These are phyloP conservation scores for Didymellaceae sp. DNA, from an alignment of 2,329 filamentous ascomycete genomes.

Conservation along the genomic window DNA sequence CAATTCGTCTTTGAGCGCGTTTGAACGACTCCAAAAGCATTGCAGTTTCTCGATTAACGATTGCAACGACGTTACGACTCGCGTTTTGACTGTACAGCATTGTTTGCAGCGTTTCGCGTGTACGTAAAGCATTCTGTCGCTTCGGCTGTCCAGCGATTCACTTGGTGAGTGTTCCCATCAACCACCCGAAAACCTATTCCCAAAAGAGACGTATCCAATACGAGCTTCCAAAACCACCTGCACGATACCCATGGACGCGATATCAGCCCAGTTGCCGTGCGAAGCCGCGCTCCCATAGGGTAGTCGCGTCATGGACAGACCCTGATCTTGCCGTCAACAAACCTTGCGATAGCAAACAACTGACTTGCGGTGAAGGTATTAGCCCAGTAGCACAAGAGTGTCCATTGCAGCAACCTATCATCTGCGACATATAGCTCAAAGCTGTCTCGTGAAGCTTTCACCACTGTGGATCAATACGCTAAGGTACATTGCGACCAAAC, in stretches of 20 bases:
- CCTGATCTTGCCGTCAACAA: neutral
- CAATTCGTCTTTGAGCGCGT: constrained; percentile 40
- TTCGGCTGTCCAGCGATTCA: constrained; percentile 23
- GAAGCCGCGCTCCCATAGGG: no score
- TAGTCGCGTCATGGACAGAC: constrained; percentile 28
- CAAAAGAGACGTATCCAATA: neutral
- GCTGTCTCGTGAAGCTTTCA: neutral
- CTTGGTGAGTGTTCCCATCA: constrained; percentile 25
- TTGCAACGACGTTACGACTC: constrained; percentile 51
- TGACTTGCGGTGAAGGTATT: constrained; percentile 43
- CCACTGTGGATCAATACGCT: constrained; percentile 20
- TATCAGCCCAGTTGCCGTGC: constrained; percentile 39
- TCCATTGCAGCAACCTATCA: constrained; percentile 30
- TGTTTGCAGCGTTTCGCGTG: constrained; percentile 47
- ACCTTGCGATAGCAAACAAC: constrained; percentile 42
- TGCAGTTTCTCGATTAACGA: constrained; percentile 44
- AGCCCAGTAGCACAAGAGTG: constrained; percentile 16
- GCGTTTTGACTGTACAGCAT: constrained; percentile 48
- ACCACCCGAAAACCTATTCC: neutral
- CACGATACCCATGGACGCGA: neutral
- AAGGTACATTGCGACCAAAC: constrained; percentile 35
- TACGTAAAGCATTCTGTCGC: constrained; percentile 18
- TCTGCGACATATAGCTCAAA: constrained; percentile 2
- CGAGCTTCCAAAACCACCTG: constrained; percentile 17
- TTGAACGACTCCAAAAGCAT: constrained; percentile 42